Percentiles rank a stretch among this genome's conserved stretches.
Conservation (phyloP, 2,329 filamentous ascomycete species). For the Orbilia ellipsospora region DNA sequence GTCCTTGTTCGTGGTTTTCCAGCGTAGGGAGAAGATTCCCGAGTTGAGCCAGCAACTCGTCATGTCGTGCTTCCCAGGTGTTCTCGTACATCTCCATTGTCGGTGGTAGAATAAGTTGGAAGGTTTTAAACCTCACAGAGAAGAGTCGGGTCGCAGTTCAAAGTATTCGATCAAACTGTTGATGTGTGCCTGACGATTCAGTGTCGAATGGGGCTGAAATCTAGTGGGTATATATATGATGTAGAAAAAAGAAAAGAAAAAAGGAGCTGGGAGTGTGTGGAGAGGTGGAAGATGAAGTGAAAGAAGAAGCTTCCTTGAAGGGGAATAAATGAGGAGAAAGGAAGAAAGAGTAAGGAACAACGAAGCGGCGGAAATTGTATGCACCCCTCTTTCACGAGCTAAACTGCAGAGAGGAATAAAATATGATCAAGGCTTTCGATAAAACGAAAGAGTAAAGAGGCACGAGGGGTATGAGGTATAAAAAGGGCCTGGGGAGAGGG, state of each 20-base stretch:
- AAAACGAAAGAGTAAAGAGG: slow-evolving; percentile 5
- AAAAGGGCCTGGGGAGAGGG: slow-evolving; percentile 2
- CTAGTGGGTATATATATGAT: not conserved
- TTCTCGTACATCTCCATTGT: slow-evolving; percentile 44
- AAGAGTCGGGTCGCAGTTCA: slow-evolving; percentile 18
- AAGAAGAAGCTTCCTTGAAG: slow-evolving; percentile 8
- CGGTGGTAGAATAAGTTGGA: not conserved
- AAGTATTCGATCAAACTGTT: slow-evolving; percentile 7
- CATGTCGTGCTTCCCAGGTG: slow-evolving; percentile 40
- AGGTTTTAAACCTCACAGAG: slow-evolving; percentile 14
- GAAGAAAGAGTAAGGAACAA: slow-evolving; percentile 15
- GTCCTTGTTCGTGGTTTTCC: slow-evolving; percentile 46
- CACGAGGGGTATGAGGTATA: slow-evolving; percentile 47
- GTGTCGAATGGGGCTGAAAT: not conserved
- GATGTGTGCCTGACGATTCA: slow-evolving; percentile 5
- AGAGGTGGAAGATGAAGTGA: not conserved
- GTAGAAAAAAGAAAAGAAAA: slow-evolving; percentile 6
- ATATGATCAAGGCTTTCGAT: slow-evolving; percentile 5
- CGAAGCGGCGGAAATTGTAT: slow-evolving; percentile 13
- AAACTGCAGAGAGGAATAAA: slow-evolving; percentile 25
- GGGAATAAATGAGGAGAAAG: slow-evolving; percentile 20
- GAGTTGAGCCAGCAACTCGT: slow-evolving; percentile 54
- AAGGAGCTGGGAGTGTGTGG: not conserved
- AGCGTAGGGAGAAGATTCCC: slow-evolving; percentile 44
- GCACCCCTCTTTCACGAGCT: slow-evolving; percentile 37